phyloP scores from a whole-genome alignment of 805 yeast species.

The Debaryomyces hansenii region DNA sequence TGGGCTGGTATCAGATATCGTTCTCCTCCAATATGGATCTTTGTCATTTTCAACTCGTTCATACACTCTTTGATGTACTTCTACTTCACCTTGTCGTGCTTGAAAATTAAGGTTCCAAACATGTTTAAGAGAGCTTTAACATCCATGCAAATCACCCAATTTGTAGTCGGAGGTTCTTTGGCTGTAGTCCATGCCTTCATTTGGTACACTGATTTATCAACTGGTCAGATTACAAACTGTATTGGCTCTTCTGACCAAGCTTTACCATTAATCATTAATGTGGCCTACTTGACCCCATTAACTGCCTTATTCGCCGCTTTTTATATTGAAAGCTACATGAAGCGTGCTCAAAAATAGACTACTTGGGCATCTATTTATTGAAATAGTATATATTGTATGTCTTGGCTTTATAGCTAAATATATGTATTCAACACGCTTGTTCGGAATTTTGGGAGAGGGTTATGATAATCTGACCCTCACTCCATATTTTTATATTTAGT shows the following conservation, averaged over 20 bases:
- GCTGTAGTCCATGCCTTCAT: slow-evolving; percentile 67
- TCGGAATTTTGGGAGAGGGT: background rate
- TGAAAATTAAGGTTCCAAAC: slow-evolving; percentile 57
- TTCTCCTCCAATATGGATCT: slow-evolving; percentile 78
- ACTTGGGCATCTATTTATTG: background rate
- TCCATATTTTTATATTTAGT: background rate
- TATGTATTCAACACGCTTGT: background rate
- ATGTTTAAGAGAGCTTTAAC: slow-evolving; percentile 60
- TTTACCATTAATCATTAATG: slow-evolving; percentile 61
- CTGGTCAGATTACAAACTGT: slow-evolving; percentile 43
- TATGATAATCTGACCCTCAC: background rate
- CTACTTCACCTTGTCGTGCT: slow-evolving; percentile 61
- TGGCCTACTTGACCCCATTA: slow-evolving; percentile 64
- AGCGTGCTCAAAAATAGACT: slow-evolving; percentile 11
- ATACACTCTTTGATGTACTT: slow-evolving; percentile 75
- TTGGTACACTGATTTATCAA: slow-evolving; percentile 51
- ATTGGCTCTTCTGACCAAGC: slow-evolving; percentile 60
- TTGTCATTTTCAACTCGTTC: slow-evolving; percentile 77
- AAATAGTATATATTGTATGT: background rate
- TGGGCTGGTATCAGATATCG: slow-evolving; percentile 73
- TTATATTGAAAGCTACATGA: slow-evolving; percentile 58
- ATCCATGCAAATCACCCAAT: slow-evolving; percentile 67
- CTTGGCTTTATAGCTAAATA: background rate
- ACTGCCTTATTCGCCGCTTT: slow-evolving; percentile 65
- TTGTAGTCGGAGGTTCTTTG: slow-evolving; percentile 65